Evolutionary conservation across 2,329 filamentous ascomycete genomes (phyloP), one percentile per base, ranked within the genome.

Genomic region (Metarhizium rileyi): DNA sequence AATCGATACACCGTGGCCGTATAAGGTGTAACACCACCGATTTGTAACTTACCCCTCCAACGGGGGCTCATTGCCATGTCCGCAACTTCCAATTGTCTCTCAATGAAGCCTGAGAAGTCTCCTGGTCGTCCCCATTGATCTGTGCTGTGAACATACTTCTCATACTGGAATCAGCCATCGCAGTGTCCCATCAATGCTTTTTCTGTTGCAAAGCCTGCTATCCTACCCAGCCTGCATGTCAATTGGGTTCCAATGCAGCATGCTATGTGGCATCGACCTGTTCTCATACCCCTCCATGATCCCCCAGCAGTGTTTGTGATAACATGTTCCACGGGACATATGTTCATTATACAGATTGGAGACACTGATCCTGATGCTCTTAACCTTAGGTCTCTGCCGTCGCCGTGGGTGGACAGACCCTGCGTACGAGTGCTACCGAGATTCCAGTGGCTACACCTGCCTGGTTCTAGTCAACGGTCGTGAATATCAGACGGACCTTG

Each of bases 391-490:
- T 72, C 84, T 96, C 63, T 97, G 91, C 77, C 86, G 87, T 67
- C 89, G 91, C 61, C 89, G 91, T 68, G 87, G 89, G 70, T 97
- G 91, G 91, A 83, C 82, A 59, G 88, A 95, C 66, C 91, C 91
- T 61, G 77, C 81, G 65, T 97, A 95, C 76, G 86, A 93, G 70
- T 84, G 84, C 62, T 89, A 86, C 75, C 79, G 78, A 59, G 83
- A 83, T 61, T 71, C 76, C 56, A 80, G 75, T 60, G 90, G 90
- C 64, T 95, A 85, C 69, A 88, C 86, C 52, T 96, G 90, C 73
- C 84, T 90, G 51, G 91, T 95, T 50, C 80, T 93, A 55, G 91
- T 97, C 66, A 96, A 97, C 73, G 94, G 94, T 59, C 86, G 91
- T 63, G 89, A 95, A 73, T 97, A 96, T 72, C 88, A 90, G 66